phyloP scores from a whole-genome alignment of 768 basidiomycete genomes.

The Chlorophyllum brunneum region DNA sequence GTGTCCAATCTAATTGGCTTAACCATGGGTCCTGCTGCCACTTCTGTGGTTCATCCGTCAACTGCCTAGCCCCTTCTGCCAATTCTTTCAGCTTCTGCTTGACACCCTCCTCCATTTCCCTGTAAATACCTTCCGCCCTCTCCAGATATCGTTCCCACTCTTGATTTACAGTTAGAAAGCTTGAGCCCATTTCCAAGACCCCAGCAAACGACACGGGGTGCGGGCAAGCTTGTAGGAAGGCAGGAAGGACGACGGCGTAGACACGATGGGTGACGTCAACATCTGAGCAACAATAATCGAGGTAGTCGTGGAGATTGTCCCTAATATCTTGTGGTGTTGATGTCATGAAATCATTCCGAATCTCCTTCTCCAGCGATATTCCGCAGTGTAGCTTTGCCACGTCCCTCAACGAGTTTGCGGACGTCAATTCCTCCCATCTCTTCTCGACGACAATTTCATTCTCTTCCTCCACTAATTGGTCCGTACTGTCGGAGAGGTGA shows the following conservation, averaged over 20 bases:
- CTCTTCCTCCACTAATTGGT: slow-evolving; percentile 17
- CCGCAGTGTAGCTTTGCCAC: slow-evolving; percentile 89
- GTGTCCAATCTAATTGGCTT: slow-evolving; percentile 92
- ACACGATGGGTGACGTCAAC: slow-evolving; percentile 83
- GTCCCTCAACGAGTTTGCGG: slow-evolving; percentile 87
- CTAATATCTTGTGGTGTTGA: slow-evolving; percentile 60
- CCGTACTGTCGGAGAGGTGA: slow-evolving; percentile 15
- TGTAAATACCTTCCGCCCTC: slow-evolving; percentile 73
- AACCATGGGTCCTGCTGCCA: slow-evolving; percentile 84
- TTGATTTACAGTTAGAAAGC: slow-evolving; percentile 87
- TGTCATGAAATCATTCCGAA: slow-evolving; percentile 75
- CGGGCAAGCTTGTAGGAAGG: slow-evolving; percentile 80
- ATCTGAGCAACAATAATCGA: slow-evolving; percentile 84
- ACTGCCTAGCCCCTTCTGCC: slow-evolving; percentile 61
- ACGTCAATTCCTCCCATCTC: slow-evolving; percentile 92
- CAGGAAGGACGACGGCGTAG: slow-evolving; percentile 70
- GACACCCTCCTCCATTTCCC: slow-evolving; percentile 66
- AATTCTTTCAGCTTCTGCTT: slow-evolving; percentile 75
- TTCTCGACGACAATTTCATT: slow-evolving; percentile 41
- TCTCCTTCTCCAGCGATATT: slow-evolving; percentile 72
- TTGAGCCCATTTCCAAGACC: slow-evolving; percentile 85
- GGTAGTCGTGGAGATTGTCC: slow-evolving; percentile 64
- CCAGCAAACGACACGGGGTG: slow-evolving; percentile 93
- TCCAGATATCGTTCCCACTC: slow-evolving; percentile 83
- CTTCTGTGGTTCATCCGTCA: slow-evolving; percentile 41